Conservation (phyloP, 345 rosid genomes). For the Eucalyptus erythrocorys region DNA sequence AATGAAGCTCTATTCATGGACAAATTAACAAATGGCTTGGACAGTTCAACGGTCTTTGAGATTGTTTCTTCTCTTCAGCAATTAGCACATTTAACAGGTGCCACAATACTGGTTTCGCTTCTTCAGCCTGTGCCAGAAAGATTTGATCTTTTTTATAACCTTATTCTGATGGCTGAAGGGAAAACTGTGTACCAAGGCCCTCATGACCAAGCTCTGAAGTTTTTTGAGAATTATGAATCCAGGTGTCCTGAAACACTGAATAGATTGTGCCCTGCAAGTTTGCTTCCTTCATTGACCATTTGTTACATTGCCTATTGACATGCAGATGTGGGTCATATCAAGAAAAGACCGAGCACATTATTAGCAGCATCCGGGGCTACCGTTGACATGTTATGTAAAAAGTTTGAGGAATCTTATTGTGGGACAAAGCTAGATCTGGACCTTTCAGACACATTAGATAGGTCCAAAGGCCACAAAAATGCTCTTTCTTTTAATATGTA, state of each 20-base stretch:
- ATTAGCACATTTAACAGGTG: slow-evolving; percentile 38
- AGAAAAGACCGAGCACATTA: slow-evolving; percentile 52
- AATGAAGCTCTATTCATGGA: slow-evolving; percentile 55
- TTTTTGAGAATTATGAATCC: slow-evolving; percentile 50
- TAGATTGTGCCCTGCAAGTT: background rate
- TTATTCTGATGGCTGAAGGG: background rate
- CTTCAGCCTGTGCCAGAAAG: background rate
- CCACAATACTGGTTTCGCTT: slow-evolving; percentile 37
- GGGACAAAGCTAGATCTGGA: slow-evolving; percentile 18
- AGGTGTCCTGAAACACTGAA: slow-evolving; percentile 16
- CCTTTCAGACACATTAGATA: slow-evolving; percentile 22
- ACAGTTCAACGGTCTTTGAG: slow-evolving; percentile 60
- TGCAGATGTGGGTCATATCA: slow-evolving; percentile 27
- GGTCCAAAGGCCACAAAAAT: slow-evolving; percentile 17
- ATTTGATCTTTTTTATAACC: background rate
- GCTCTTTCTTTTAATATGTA: background rate
- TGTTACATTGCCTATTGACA: background rate
- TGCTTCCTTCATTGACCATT: background rate
- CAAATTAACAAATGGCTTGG: slow-evolving; percentile 56
- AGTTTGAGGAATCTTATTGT: slow-evolving; percentile 14
- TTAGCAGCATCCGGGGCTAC: slow-evolving; percentile 19
- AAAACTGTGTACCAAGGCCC: slow-evolving; percentile 1
- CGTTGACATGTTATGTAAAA: slow-evolving; percentile 23
- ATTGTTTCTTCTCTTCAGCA: slow-evolving; percentile 45
- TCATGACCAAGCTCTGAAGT: slow-evolving; percentile 8